Conservation (phyloP, 2,329 filamentous ascomycete species). For the Raffaelea arxii region DNA sequence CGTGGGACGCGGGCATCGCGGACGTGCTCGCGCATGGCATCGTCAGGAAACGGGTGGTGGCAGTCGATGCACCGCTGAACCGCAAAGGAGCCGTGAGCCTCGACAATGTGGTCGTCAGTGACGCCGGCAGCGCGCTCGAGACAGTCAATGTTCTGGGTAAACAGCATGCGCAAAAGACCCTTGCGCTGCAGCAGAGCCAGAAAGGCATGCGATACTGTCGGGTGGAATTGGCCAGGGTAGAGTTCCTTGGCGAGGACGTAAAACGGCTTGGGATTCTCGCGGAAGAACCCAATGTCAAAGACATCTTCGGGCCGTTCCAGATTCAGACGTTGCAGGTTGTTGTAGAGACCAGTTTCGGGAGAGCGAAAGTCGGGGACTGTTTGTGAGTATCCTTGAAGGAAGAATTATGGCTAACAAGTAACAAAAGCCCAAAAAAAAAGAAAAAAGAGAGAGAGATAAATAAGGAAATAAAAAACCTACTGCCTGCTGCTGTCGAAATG, state of each 20-base stretch:
- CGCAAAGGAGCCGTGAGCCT: conserved; percentile 94
- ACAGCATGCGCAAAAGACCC: conserved; percentile 70
- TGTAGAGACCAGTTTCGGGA: conserved; percentile 85
- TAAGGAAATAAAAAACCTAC: conserved; percentile 24
- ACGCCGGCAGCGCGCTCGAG: conserved; percentile 83
- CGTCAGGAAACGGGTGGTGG: conserved; percentile 58
- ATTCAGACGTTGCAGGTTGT: conserved; percentile 77
- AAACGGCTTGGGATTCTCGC: conserved; percentile 75
- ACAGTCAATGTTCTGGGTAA: conserved; percentile 97
- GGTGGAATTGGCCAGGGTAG: conserved; percentile 80
- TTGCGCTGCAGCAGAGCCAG: conserved; percentile 74
- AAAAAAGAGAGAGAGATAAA: neutral
- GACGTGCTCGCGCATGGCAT: conserved; percentile 64
- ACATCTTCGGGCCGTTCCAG: conserved; percentile 86
- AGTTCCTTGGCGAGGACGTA: conserved; percentile 87
- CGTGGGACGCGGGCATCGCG: conserved; percentile 57
- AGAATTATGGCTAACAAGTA: no score
- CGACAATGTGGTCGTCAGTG: conserved; percentile 69
- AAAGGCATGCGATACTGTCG: conserved; percentile 86
- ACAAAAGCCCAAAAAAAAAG: neutral
- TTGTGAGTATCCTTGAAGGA: conserved; percentile 16
- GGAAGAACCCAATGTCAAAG: conserved; percentile 88
- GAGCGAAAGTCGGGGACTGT: conserved; percentile 87
- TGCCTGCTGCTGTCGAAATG: conserved; percentile 66
- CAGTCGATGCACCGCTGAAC: conserved; percentile 88